Base-by-base conservation (phyloP, 2,329 filamentous ascomycete species). In the Metarhizium robertsii region DNA sequence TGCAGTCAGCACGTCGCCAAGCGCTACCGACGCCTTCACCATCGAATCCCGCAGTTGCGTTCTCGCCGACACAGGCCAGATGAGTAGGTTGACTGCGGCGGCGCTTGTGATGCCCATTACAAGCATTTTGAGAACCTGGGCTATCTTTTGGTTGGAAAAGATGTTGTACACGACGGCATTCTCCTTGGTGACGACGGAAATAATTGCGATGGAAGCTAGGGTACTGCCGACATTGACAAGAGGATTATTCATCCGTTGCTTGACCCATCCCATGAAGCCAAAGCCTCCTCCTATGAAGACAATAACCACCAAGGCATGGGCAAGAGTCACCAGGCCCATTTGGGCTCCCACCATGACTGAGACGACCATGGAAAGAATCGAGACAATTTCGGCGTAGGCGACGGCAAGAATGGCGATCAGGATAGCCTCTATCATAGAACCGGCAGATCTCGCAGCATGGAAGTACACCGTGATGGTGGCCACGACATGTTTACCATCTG, bases 391-490 rank as follows among this genome's bases (percentile, higher is more conserved):
- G 43, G 67, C 67, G 53, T 95, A 96, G 40, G 83, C 71, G 59
- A 95, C 87, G 1, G 89, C 90, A 16, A 87, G 77, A 36, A 87
- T 72, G 5, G 89, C 87, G 53, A 92, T 82, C 43, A 90, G 73
- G 13, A 86, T 81, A 2, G 89, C 90, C 69, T 95, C 87, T 56
- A 88, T 81, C 89, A 95, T 95, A 63, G 87, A 91, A 1, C 90
- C 91, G 20, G 85, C 81, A 18, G 88, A 88, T 57, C 91, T 79
- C 1, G 89, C 87, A 2, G 91, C 89, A 68, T 95, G 90, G 65
- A 95, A 96, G 66, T 95, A 96, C 6, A 95, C 90, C 0, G 88
- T 92, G 54, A 95, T 85, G 2, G 90, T 95, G 42, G 90, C 90
- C 55, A 95, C 89, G 65, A 95, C 85, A 70, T 95, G 91, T 67